Percentiles rank a stretch among this genome's conserved stretches.
Conservation (phyloP, 2,329 filamentous ascomycete genomes). For the Aspergillus sp. region DNA sequence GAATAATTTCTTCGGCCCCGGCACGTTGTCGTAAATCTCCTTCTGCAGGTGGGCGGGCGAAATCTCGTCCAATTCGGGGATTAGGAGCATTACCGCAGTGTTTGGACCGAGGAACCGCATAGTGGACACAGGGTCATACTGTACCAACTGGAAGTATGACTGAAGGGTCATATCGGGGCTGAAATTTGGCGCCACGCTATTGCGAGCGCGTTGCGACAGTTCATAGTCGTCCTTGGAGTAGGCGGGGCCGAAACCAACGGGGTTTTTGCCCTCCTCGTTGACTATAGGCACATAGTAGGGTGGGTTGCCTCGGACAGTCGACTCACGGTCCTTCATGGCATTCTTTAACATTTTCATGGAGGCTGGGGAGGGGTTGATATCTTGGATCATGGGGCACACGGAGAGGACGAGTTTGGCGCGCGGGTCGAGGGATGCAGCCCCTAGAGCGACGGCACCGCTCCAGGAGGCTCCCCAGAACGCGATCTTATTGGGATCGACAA, state of each 20-base stretch:
- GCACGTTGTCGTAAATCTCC: constrained; percentile 22
- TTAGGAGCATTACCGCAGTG: constrained; percentile 29
- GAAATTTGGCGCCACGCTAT: constrained; percentile 13
- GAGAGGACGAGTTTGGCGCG: constrained; percentile 31
- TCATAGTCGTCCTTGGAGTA: constrained; percentile 16
- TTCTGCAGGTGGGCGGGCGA: constrained; percentile 27
- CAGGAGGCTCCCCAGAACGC: constrained; percentile 44
- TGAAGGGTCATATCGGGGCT: constrained; percentile 31
- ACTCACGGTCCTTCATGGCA: constrained; percentile 42
- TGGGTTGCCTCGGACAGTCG: constrained; percentile 41
- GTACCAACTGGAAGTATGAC: constrained; percentile 33
- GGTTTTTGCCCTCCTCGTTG: constrained; percentile 39
- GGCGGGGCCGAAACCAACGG: constrained; percentile 34
- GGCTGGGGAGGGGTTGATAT: constrained; percentile 14
- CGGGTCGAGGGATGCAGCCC: constrained; percentile 34
- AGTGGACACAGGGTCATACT: constrained; percentile 23
- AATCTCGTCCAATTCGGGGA: constrained; percentile 32
- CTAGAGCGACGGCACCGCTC: constrained; percentile 26
- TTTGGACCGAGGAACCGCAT: constrained; percentile 16
- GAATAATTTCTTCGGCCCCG: neutral
- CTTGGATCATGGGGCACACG: constrained; percentile 23
- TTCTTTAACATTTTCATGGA: constrained; percentile 30
- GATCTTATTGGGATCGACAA: constrained; percentile 34
- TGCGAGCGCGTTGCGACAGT: constrained; percentile 19
- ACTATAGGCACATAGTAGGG: constrained; percentile 42